These are phyloP conservation scores for Phaseolus coccineus DNA, from an alignment of 331 rosid species.

Conservation along the genomic window DNA sequence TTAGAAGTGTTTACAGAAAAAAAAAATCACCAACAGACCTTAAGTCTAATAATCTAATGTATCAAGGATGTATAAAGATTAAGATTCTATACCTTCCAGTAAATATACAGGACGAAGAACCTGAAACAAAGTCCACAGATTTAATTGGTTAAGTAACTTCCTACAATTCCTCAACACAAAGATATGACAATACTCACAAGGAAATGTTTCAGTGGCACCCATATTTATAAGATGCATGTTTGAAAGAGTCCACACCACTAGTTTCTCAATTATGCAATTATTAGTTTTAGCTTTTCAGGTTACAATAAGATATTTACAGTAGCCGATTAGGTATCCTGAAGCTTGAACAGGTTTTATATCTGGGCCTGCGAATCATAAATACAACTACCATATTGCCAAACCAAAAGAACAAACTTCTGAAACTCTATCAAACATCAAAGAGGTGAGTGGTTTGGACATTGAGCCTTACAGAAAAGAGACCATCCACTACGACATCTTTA, in stretches of 20 bases:
- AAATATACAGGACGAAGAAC: slow-evolving; percentile 79
- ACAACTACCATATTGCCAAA: slow-evolving; percentile 7
- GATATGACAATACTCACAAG: slow-evolving; percentile 15
- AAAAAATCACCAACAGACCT: too few relatives aligned
- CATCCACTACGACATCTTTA: not conserved
- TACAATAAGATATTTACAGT: slow-evolving; percentile 1
- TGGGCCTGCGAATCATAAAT: not conserved
- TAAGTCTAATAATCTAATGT: slow-evolving; percentile 1
- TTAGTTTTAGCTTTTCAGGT: not conserved
- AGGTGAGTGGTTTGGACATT: slow-evolving; percentile 1
- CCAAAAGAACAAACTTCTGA: not conserved
- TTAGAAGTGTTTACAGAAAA: too few relatives aligned
- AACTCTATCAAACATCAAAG: slow-evolving; percentile 9
- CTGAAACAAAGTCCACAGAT: slow-evolving; percentile 58
- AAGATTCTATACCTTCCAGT: slow-evolving; percentile 76
- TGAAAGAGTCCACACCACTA: not conserved
- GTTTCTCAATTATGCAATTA: slow-evolving; percentile 15
- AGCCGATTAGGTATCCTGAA: not conserved
- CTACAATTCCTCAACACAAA: slow-evolving; percentile 24
- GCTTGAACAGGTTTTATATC: not conserved
- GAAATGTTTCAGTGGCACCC: slow-evolving; percentile 17
- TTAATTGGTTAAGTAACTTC: slow-evolving; percentile 25
- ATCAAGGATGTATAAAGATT: slow-evolving; percentile 3
- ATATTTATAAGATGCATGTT: not conserved
- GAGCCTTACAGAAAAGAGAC: slow-evolving; percentile 1